Percentiles rank a stretch among this genome's conserved stretches.
Conservation (phyloP, 192 early-diverging fungal species). For the Coemansia sp. region DNA sequence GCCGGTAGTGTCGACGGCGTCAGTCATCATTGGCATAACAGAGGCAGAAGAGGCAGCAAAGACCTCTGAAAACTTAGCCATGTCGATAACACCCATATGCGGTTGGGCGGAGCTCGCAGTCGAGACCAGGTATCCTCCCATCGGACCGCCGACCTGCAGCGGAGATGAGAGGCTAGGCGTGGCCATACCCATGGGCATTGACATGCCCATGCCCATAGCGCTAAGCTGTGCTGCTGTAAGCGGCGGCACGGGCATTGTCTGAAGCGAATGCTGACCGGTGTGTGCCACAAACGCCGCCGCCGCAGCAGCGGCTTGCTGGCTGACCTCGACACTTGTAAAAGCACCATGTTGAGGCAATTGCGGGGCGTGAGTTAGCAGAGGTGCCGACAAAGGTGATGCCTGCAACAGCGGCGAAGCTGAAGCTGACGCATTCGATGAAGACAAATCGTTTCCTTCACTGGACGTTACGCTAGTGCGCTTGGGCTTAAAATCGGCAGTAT, state of each 20-base stretch:
- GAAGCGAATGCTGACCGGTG: constrained; percentile 23
- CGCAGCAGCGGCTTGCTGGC: constrained; percentile 15
- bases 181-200: constrained; percentile 16
- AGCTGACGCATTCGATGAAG: constrained; percentile 10
- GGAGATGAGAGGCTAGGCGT: constrained; percentile 4
- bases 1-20: neutral
- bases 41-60: constrained; percentile 21
- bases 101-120: constrained; percentile 2
- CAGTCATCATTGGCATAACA: constrained; percentile 12
- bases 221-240: constrained; percentile 19
- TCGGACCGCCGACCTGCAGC: constrained; percentile 38
- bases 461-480: neutral
- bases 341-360: constrained; percentile 23
- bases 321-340: neutral
- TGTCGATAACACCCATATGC: constrained; percentile 29
- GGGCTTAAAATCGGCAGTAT: constrained; percentile 12
- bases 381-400: constrained; percentile 44
- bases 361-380: constrained; percentile 28
- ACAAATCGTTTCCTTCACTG: neutral
- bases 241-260: constrained; percentile 7
- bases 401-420: constrained; percentile 28
- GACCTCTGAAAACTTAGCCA: constrained; percentile 33
- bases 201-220: constrained; percentile 5
- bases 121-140: constrained; percentile 19
- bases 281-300: constrained; percentile 41